These are phyloP conservation scores for Saccharomyces hybrid DNA, from an alignment of 1,139 yeast species.

Conservation along the genomic window DNA sequence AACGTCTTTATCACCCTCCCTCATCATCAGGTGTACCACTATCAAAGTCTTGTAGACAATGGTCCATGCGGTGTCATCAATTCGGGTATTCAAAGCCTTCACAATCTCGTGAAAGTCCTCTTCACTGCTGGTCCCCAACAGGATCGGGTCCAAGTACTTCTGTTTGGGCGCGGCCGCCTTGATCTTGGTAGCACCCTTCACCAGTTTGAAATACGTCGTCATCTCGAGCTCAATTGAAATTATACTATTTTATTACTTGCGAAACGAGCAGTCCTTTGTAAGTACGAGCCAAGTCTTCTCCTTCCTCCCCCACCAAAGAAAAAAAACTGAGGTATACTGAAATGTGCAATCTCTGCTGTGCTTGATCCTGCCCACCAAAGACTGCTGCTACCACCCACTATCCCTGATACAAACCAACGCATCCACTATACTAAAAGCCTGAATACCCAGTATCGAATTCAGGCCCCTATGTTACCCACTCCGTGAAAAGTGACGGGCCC, in stretches of 20 bases:
- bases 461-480: not conserved
- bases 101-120: slow-evolving; percentile 66
- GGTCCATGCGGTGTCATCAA: slow-evolving; percentile 83
- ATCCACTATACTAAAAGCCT: not conserved
- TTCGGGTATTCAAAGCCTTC: slow-evolving; percentile 52
- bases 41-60: slow-evolving; percentile 78
- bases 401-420: not conserved
- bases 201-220: slow-evolving; percentile 35
- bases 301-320: not conserved
- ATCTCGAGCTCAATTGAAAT: not conserved
- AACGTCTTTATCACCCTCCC: slow-evolving; percentile 48
- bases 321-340: not conserved
- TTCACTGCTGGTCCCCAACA: slow-evolving; percentile 63
- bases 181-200: slow-evolving; percentile 61
- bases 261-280: not conserved
- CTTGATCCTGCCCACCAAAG: not conserved
- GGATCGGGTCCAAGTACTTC: slow-evolving; percentile 85
- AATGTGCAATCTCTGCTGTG: not conserved
- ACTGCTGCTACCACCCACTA: not conserved
- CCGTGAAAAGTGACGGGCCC: not conserved
- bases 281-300: not conserved
- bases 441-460: not conserved
- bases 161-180: slow-evolving; percentile 79
- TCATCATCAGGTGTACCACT: slow-evolving; percentile 80
- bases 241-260: not conserved